phyloP scores from a whole-genome alignment of 805 yeast species.

The Candida verbasci region DNA sequence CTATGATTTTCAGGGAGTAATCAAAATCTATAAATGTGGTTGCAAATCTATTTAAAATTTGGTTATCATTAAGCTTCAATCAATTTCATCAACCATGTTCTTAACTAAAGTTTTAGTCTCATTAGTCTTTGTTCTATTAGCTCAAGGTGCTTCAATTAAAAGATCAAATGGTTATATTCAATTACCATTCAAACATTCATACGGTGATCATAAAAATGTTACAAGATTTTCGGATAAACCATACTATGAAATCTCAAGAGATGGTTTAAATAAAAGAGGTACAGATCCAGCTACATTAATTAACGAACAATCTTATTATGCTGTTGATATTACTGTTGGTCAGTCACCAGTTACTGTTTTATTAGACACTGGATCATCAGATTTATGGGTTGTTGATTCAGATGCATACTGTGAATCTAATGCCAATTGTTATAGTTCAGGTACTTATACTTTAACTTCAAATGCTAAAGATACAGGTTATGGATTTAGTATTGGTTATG shows the following conservation, averaged over 20 bases:
- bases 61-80: no score
- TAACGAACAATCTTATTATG: neutral
- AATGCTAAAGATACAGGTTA: conserved; percentile 4
- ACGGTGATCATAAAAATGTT: no score
- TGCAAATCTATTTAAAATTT: no score
- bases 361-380: conserved; percentile 24
- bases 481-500: conserved; percentile 10
- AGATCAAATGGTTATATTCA: conserved; percentile 5
- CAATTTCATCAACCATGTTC: no score
- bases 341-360: conserved; percentile 14
- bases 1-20: no score
- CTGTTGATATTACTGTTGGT: conserved; percentile 8
- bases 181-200: no score
- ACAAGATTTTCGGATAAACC: neutral
- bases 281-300: conserved; percentile 7
- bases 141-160: conserved; percentile 7
- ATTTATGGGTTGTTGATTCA: conserved; percentile 23
- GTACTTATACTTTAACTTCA: no score
- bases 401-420: conserved; percentile 16
- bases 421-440: neutral
- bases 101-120: conserved; percentile 5
- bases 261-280: neutral
- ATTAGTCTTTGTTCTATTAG: conserved; percentile 8
- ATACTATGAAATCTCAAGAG: neutral
- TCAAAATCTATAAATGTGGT: no score